Percentiles rank a stretch among this genome's conserved stretches.
Conservation (phyloP, 148 eudicot genomes). For the Heliosperma pusillum region DNA sequence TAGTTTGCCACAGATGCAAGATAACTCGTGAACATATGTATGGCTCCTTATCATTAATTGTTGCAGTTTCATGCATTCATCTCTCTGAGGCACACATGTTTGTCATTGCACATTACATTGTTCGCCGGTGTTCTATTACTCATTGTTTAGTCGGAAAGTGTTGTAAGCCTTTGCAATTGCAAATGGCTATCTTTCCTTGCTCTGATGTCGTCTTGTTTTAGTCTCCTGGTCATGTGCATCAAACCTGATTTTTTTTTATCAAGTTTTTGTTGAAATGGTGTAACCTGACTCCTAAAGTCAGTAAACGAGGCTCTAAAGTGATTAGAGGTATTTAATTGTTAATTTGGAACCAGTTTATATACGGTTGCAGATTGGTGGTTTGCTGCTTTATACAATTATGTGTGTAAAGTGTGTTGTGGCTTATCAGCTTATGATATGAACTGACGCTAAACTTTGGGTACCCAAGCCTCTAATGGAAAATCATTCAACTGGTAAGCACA, state of each 20-base stretch:
- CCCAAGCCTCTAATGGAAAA: neutral
- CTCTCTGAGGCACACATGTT: neutral
- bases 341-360: no score
- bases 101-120: neutral
- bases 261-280: neutral
- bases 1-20: conserved; percentile 27
- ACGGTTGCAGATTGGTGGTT: no score
- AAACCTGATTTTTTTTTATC: neutral
- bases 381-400: neutral
- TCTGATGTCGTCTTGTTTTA: neutral
- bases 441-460: neutral
- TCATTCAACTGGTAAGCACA: neutral
- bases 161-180: neutral
- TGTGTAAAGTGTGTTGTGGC: neutral
- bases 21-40: conserved; percentile 29
- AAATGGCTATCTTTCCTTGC: neutral
- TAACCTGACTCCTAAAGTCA: no score
- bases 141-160: neutral
- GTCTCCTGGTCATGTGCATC: neutral
- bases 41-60: neutral
- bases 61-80: conserved; percentile 7
- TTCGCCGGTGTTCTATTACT: neutral
- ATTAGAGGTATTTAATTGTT: no score
- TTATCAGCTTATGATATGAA: neutral
- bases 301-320: no score